phyloP scores from a whole-genome alignment of 371 early-diverging fungal genomes.

The Mortierella sp. region DNA sequence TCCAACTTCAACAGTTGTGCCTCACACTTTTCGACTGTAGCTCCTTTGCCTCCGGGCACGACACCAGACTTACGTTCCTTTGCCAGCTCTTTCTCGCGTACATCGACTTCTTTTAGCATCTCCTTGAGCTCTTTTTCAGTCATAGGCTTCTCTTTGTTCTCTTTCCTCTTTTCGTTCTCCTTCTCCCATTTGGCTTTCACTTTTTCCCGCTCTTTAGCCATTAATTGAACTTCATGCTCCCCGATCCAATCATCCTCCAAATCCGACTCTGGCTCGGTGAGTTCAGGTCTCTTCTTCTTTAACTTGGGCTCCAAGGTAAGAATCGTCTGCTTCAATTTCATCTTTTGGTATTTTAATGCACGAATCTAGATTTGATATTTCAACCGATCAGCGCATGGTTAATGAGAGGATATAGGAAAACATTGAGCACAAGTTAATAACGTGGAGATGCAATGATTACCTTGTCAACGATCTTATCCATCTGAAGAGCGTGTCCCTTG shows the following conservation, averaged over 20 bases:
- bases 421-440: not conserved
- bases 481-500: constrained; percentile 83
- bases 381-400: not conserved
- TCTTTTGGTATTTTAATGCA: constrained; percentile 87
- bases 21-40: constrained; percentile 73
- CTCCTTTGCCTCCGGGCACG: constrained; percentile 53
- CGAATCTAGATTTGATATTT: constrained; percentile 60
- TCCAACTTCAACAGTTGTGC: constrained; percentile 75
- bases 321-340: constrained; percentile 75
- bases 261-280: constrained; percentile 78
- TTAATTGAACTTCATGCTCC: constrained; percentile 65
- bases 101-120: constrained; percentile 67
- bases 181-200: constrained; percentile 74
- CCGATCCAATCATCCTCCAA: constrained; percentile 87
- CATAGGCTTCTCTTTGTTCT: constrained; percentile 64
- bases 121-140: constrained; percentile 69
- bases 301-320: constrained; percentile 79
- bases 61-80: constrained; percentile 66
- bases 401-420: constrained; percentile 1
- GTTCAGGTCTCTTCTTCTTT: constrained; percentile 78
- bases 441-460: constrained; percentile 35
- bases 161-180: constrained; percentile 77
- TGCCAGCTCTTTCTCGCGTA: constrained; percentile 58
- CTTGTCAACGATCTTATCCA: constrained; percentile 87
- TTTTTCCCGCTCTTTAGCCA: constrained; percentile 74